Evolutionary conservation across 2,329 filamentous ascomycete species (phyloP).

Genomic region (Corynespora cassiicola): DNA sequence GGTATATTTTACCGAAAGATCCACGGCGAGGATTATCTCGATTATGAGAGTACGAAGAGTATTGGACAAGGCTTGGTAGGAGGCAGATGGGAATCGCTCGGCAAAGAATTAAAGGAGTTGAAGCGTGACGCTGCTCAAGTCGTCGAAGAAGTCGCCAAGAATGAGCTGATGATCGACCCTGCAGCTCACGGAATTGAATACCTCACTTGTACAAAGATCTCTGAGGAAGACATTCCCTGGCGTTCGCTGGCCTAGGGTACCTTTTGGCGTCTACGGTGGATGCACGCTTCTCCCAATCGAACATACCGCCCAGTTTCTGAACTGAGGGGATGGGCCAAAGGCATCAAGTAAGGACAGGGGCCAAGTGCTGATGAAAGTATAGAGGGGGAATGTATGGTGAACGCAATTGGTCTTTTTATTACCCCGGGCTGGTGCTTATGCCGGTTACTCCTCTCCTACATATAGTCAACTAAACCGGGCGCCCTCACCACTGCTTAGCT

Average conservation of each 20-base stretch:
- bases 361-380: too few relatives aligned
- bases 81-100: constrained; percentile 23
- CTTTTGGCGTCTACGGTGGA: constrained; percentile 1
- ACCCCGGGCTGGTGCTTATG: too few relatives aligned
- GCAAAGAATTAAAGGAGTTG: constrained; percentile 28
- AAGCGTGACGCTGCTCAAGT: constrained; percentile 29
- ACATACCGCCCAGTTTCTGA: too few relatives aligned
- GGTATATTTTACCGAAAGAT: constrained; percentile 37
- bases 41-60: constrained; percentile 24
- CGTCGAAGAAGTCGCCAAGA: constrained; percentile 22
- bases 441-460: too few relatives aligned
- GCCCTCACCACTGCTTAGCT: too few relatives aligned
- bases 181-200: constrained; percentile 36
- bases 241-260: too few relatives aligned
- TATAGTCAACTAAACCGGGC: too few relatives aligned
- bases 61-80: constrained; percentile 20
- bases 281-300: too few relatives aligned
- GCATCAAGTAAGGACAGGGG: too few relatives aligned
- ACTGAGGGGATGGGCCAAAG: too few relatives aligned
- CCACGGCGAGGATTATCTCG: constrained; percentile 36
- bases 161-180: constrained; percentile 34
- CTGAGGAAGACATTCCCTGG: constrained; percentile 39
- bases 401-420: too few relatives aligned
- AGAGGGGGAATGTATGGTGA: too few relatives aligned
- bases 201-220: constrained; percentile 42